phyloP scores from a whole-genome alignment of 2,329 filamentous ascomycete species.

The Ophiosphaerella narmari region DNA sequence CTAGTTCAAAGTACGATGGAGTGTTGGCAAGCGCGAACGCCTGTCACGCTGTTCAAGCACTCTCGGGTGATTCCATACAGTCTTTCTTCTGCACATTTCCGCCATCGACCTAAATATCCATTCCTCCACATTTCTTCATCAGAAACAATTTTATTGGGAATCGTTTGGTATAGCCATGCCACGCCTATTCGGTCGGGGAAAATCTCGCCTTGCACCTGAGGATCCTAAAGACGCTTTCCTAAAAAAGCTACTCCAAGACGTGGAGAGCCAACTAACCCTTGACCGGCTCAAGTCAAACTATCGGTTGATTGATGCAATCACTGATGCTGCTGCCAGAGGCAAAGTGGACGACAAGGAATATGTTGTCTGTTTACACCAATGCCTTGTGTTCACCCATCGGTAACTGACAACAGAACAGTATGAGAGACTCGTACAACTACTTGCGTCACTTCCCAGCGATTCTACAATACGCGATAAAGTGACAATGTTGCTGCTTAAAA shows the following conservation, averaged over 20 bases:
- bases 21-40: no score
- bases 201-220: background rate
- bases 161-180: background rate
- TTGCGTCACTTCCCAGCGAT: slow-evolving; percentile 9
- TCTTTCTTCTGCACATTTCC: no score
- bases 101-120: no score
- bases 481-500: slow-evolving; percentile 7
- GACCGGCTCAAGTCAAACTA: slow-evolving; percentile 5
- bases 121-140: no score
- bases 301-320: slow-evolving; percentile 4
- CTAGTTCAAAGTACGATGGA: no score
- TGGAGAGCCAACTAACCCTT: slow-evolving; percentile 2
- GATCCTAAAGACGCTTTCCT: slow-evolving; percentile 1
- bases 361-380: slow-evolving; percentile 2
- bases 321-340: slow-evolving; percentile 3
- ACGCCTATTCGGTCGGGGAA: background rate
- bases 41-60: no score
- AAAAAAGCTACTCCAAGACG: slow-evolving; percentile 4
- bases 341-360: slow-evolving; percentile 9
- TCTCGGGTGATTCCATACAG: no score
- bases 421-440: slow-evolving; percentile 8
- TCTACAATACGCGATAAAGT: slow-evolving; percentile 1
- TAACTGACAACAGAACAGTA: background rate
- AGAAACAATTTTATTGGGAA: no score
- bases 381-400: no score